phyloP scores from a whole-genome alignment of 345 rosid genomes.

The Zanthoxylum bungeanum region DNA sequence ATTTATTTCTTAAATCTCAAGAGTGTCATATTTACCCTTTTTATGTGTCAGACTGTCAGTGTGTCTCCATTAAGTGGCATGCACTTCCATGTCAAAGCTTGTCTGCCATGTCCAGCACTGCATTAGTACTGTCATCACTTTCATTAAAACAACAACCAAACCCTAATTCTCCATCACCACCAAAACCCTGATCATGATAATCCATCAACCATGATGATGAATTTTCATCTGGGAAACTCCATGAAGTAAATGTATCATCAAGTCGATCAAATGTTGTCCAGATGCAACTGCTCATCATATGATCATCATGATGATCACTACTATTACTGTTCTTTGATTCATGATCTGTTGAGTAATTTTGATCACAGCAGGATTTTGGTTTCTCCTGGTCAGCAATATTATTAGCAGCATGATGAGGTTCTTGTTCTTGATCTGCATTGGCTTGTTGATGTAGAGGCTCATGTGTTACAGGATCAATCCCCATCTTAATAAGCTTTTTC shows the following conservation, averaged over 20 bases:
- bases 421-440: slow-evolving; percentile 8
- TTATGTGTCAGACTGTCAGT: background rate
- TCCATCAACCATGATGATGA: slow-evolving; percentile 48
- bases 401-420: background rate
- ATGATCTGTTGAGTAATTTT: slow-evolving; percentile 12
- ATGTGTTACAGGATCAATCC: slow-evolving; percentile 74
- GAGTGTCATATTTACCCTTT: background rate
- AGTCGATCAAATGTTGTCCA: slow-evolving; percentile 31
- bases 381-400: background rate
- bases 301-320: slow-evolving; percentile 16
- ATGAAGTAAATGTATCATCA: slow-evolving; percentile 35
- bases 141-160: slow-evolving; percentile 42
- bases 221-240: slow-evolving; percentile 45
- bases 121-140: slow-evolving; percentile 25
- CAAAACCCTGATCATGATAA: slow-evolving; percentile 26
- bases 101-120: slow-evolving; percentile 22
- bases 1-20: too few relatives aligned
- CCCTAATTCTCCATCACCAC: slow-evolving; percentile 40
- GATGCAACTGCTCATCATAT: slow-evolving; percentile 22
- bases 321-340: slow-evolving; percentile 4
- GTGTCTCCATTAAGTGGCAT: background rate
- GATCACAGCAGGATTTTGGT: background rate
- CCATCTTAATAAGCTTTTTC: slow-evolving; percentile 74
- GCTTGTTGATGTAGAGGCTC: slow-evolving; percentile 26
- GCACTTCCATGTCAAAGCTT: slow-evolving; percentile 19